Percentiles rank a stretch among this genome's conserved stretches.
Evolutionary conservation across 345 rosid genomes (phyloP).

Genomic region (Populus nigra): DNA sequence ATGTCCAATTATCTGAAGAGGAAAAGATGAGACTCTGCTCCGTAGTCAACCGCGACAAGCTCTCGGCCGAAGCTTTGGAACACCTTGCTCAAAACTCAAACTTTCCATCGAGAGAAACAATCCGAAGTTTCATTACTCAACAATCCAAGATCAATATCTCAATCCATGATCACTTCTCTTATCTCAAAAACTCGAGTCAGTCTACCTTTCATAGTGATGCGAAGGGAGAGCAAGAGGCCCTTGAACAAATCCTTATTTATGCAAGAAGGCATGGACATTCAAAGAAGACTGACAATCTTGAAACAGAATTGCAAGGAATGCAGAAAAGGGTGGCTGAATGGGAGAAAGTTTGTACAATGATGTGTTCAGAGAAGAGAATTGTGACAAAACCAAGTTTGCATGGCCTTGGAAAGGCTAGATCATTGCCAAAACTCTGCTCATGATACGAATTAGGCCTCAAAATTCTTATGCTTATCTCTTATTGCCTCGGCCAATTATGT

Average conservation of each 20-base stretch:
- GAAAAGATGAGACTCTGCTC: slow-evolving; percentile 37
- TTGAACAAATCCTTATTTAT: slow-evolving; percentile 7
- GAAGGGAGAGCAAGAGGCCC: slow-evolving; percentile 6
- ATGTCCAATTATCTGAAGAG: slow-evolving; percentile 29
- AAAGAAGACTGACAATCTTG: slow-evolving; percentile 18
- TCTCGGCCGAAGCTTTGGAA: slow-evolving; percentile 32
- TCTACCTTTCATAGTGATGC: background rate
- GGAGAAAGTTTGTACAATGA: slow-evolving; percentile 25
- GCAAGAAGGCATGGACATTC: slow-evolving; percentile 20
- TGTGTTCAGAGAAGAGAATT: slow-evolving; percentile 29
- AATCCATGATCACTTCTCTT: background rate
- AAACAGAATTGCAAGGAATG: slow-evolving; percentile 25
- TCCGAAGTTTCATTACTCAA: slow-evolving; percentile 28
- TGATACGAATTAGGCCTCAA: background rate
- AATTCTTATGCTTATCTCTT: background rate
- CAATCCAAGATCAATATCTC: slow-evolving; percentile 23
- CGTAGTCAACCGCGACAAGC: slow-evolving; percentile 43
- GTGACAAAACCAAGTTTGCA: slow-evolving; percentile 22
- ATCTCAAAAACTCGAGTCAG: background rate
- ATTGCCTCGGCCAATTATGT: background rate
- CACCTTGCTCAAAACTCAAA: slow-evolving; percentile 36
- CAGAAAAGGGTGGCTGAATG: slow-evolving; percentile 19
- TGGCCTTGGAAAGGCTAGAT: slow-evolving; percentile 20
- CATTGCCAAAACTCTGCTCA: slow-evolving; percentile 42
- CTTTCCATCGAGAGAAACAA: slow-evolving; percentile 36